Evolutionary conservation across 768 basidiomycete species (phyloP).

Genomic region (Amanita thiersii): DNA sequence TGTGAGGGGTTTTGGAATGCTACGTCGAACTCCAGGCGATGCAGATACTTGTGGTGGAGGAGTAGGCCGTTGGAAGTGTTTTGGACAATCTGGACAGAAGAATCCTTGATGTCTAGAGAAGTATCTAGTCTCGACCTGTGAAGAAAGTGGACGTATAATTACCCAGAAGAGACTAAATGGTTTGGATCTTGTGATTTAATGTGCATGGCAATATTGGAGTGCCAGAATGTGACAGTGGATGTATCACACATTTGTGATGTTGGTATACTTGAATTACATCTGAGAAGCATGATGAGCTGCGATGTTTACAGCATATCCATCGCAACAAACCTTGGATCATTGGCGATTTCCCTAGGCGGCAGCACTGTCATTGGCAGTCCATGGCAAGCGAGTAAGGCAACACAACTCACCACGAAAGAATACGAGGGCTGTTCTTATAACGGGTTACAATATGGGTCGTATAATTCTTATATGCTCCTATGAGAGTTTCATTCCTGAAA

Average conservation of each 20-base stretch:
- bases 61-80: slow-evolving; percentile 34
- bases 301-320: background rate
- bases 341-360: slow-evolving; percentile 49
- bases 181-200: slow-evolving; percentile 46
- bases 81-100: slow-evolving; percentile 47
- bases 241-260: slow-evolving; percentile 36
- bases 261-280: slow-evolving; percentile 50
- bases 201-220: slow-evolving; percentile 33
- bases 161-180: slow-evolving; percentile 61
- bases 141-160: slow-evolving; percentile 12
- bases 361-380: background rate
- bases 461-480: slow-evolving; percentile 49
- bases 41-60: slow-evolving; percentile 31
- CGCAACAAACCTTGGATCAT: slow-evolving; percentile 46
- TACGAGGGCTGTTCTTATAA: slow-evolving; percentile 42
- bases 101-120: slow-evolving; percentile 42
- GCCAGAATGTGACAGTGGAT: slow-evolving; percentile 50
- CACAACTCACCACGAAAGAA: slow-evolving; percentile 45
- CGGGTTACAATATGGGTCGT: slow-evolving; percentile 46
- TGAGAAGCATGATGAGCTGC: slow-evolving; percentile 16
- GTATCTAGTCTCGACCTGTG: background rate
- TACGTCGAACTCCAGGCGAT: slow-evolving; percentile 29
- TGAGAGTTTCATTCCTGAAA: slow-evolving; percentile 41
- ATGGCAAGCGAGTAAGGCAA: background rate
- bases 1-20: slow-evolving; percentile 32